Evolutionary conservation across 495 filamentous ascomycete species (phyloP).

Genomic region (Penicillium diatomitis): DNA sequence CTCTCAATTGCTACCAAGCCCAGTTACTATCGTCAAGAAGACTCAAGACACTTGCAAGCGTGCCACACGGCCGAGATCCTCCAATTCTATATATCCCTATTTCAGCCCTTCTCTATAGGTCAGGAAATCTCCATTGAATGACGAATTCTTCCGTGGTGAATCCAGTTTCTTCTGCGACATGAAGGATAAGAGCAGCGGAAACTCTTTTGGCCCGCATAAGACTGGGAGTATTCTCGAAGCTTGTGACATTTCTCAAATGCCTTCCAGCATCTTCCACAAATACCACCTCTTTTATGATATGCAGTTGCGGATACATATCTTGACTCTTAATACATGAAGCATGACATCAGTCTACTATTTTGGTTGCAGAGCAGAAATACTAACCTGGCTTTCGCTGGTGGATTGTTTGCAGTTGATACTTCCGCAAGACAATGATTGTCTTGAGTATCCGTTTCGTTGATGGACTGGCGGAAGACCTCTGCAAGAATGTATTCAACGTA

Average conservation of each 20-base stretch:
- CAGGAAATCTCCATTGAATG: background rate
- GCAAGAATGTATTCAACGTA: background rate
- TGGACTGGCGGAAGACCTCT: background rate
- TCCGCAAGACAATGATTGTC: background rate
- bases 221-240: background rate
- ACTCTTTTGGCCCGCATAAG: background rate
- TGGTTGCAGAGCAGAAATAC: background rate
- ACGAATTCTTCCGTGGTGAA: background rate
- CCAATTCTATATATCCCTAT: no score
- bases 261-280: background rate
- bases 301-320: background rate
- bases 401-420: background rate
- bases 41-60: background rate
- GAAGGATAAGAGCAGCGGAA: background rate
- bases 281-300: background rate
- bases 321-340: background rate
- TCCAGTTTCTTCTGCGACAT: background rate
- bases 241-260: background rate
- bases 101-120: no score
- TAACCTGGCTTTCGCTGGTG: background rate
- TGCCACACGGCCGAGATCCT: background rate
- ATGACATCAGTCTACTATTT: background rate
- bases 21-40: background rate
- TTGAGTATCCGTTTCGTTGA: background rate
- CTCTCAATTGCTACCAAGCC: background rate